phyloP scores from a whole-genome alignment of 306 rosid genomes.

The Castanopsis chinensis region DNA sequence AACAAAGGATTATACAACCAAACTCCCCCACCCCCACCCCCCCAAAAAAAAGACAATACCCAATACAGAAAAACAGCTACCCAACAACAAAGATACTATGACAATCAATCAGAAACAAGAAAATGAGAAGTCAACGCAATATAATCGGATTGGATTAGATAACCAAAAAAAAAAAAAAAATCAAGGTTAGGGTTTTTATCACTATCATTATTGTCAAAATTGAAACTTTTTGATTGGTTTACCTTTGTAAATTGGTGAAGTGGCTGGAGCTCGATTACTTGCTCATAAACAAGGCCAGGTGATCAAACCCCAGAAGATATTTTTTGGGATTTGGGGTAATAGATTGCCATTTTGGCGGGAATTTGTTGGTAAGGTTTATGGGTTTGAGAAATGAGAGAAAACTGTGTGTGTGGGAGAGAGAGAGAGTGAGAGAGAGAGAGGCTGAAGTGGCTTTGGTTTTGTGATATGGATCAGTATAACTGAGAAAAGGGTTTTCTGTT shows the following conservation, averaged over 20 bases:
- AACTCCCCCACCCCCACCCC: too few relatives aligned
- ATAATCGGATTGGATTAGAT: slow-evolving; percentile 3
- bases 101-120: background rate
- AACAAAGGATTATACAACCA: slow-evolving; percentile 10
- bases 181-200: slow-evolving; percentile 35
- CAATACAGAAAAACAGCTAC: background rate
- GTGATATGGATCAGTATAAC: too few relatives aligned
- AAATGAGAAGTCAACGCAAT: slow-evolving; percentile 28
- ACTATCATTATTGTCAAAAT: background rate
- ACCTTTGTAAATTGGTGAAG: slow-evolving; percentile 53
- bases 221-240: background rate
- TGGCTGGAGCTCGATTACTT: slow-evolving; percentile 40
- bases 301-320: background rate
- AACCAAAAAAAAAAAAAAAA: background rate
- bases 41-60: background rate
- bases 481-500: too few relatives aligned
- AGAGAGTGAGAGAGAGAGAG: too few relatives aligned
- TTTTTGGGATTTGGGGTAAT: background rate
- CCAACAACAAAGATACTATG: background rate
- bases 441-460: too few relatives aligned
- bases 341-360: slow-evolving; percentile 18
- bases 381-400: background rate
- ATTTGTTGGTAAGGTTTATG: background rate
- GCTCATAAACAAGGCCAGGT: slow-evolving; percentile 18
- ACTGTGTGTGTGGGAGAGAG: background rate